Conservation (phyloP, 164 flowering plant genomes). For the Stephania yunnanensis region DNA sequence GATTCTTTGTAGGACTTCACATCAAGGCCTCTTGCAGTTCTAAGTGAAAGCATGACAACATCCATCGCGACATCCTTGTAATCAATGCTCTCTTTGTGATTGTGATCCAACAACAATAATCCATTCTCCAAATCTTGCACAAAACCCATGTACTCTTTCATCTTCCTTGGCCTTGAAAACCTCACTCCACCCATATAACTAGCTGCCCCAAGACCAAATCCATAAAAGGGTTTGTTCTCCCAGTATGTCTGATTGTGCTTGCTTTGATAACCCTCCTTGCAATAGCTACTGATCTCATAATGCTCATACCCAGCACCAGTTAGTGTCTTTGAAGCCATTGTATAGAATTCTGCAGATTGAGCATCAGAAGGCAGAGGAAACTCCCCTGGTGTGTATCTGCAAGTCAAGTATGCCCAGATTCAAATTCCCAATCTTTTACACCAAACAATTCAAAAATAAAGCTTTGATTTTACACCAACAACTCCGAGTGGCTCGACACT, state of each 20-base stretch:
- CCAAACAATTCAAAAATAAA: too few relatives aligned
- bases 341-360: slow-evolving; percentile 74
- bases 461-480: too few relatives aligned
- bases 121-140: slow-evolving; percentile 61
- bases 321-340: slow-evolving; percentile 59
- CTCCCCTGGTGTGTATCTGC: slow-evolving; percentile 85
- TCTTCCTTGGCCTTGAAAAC: slow-evolving; percentile 78
- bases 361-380: slow-evolving; percentile 82
- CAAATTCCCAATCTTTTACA: too few relatives aligned
- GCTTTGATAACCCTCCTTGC: slow-evolving; percentile 65
- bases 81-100: slow-evolving; percentile 21
- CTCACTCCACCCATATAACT: slow-evolving; percentile 61
- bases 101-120: slow-evolving; percentile 9
- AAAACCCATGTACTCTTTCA: slow-evolving; percentile 54
- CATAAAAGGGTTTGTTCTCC: slow-evolving; percentile 74
- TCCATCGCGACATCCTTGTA: slow-evolving; percentile 61
- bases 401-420: neutral
- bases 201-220: slow-evolving; percentile 85
- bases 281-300: slow-evolving; percentile 86
- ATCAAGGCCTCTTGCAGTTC: slow-evolving; percentile 72
- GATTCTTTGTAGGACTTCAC: slow-evolving; percentile 46
- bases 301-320: slow-evolving; percentile 62
- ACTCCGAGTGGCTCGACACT: too few relatives aligned
- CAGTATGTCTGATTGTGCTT: slow-evolving; percentile 83
- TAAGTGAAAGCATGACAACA: slow-evolving; percentile 78